These are phyloP conservation scores for Amphicarpaea edgeworthii DNA, from an alignment of 306 rosid species.

Conservation along the genomic window DNA sequence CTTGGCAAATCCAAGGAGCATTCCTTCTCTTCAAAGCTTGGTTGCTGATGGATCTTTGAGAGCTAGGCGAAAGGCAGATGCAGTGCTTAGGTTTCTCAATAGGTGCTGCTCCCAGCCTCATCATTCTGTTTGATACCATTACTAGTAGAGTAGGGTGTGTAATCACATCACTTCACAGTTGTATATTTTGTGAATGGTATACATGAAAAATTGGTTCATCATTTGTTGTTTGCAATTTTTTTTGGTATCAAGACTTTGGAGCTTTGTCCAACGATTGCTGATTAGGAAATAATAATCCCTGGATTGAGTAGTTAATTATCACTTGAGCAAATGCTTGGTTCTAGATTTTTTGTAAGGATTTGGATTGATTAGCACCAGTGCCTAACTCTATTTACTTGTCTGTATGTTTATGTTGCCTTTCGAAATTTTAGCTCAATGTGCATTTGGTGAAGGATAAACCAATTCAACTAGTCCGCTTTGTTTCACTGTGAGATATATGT, in stretches of 20 bases:
- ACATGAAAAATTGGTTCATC: conserved; percentile 32
- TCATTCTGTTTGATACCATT: conserved; percentile 49
- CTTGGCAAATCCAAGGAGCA: conserved; percentile 77
- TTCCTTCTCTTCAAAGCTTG: conserved; percentile 87
- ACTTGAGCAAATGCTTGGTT: not conserved
- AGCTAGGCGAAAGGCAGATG: conserved; percentile 86
- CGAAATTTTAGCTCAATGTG: not conserved
- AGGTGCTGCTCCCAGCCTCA: conserved; percentile 82
- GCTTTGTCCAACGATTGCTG: conserved; percentile 27
- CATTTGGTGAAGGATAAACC: not conserved
- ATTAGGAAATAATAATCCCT: conserved; percentile 26
- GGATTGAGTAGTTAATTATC: not conserved
- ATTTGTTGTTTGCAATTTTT: conserved; percentile 37
- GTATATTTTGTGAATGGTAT: conserved; percentile 58
- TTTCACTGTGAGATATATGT: not conserved
- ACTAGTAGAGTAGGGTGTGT: not conserved
- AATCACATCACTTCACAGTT: conserved; percentile 11
- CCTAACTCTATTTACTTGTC: not conserved
- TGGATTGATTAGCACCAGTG: not conserved
- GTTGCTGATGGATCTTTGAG: conserved; percentile 79
- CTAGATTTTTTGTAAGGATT: not conserved
- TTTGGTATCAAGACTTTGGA: not conserved
- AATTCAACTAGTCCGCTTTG: not conserved
- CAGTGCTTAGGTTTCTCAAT: conserved; percentile 79
- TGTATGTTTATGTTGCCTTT: conserved; percentile 6